Percentiles rank a stretch among this genome's conserved stretches.
Evolutionary conservation across 139 green algal species (phyloP).

Genomic region (Ettlia oleoabundans): DNA sequence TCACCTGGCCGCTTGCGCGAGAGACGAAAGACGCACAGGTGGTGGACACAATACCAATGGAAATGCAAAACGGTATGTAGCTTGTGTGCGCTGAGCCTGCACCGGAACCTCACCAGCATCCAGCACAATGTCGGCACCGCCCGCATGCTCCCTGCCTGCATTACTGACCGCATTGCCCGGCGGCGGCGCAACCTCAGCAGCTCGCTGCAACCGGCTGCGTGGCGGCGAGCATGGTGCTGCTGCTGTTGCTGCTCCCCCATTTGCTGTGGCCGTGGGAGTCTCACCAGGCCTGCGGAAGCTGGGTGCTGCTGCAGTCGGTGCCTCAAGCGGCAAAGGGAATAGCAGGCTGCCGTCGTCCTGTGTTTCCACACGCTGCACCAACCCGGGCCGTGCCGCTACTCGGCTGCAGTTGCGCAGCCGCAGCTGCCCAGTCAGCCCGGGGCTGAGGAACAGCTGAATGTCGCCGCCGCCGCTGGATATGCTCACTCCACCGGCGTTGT

Average conservation of each 20-base stretch:
- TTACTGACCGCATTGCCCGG: slow-evolving; percentile 7
- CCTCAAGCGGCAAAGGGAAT: not conserved
- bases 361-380: not conserved
- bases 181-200: not conserved
- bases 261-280: no score
- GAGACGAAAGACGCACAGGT: not conserved
- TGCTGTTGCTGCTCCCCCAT: not conserved
- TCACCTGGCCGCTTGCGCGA: no score
- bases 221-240: not conserved
- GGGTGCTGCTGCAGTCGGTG: not conserved
- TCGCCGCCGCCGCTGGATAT: slow-evolving; percentile 19
- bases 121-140: not conserved
- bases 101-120: not conserved
- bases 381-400: slow-evolving; percentile 1
- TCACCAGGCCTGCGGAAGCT: not conserved
- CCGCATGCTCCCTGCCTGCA: not conserved
- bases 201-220: slow-evolving; percentile 20
- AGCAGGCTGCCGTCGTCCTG: slow-evolving; percentile 10
- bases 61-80: no score
- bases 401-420: not conserved
- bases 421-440: not conserved
- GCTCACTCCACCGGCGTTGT: slow-evolving; percentile 5
- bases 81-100: no score
- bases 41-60: not conserved
- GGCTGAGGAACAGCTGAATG: slow-evolving; percentile 17